A percentile compares a stretch with the other conserved stretches of the same genome.
Evolutionary conservation across 1,284 basidiomycete genomes (phyloP).

Genomic region (Binderoboletus segoi): DNA sequence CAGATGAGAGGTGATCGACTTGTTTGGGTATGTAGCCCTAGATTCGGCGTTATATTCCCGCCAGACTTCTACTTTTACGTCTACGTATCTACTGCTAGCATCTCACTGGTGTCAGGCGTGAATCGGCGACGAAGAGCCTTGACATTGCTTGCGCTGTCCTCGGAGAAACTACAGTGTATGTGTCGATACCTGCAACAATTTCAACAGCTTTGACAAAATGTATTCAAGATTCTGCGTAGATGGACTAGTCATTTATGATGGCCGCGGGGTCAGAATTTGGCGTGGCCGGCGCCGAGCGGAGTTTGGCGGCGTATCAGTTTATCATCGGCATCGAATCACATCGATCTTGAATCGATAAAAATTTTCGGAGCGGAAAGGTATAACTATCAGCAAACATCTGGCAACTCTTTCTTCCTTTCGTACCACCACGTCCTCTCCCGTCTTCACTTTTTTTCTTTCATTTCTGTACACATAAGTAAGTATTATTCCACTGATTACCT

Average conservation of each 20-base stretch:
- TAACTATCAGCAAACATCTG: slow-evolving; percentile 59
- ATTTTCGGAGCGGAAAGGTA: slow-evolving; percentile 49
- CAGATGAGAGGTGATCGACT: neutral
- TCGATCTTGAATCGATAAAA: slow-evolving; percentile 62
- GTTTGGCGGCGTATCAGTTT: slow-evolving; percentile 37
- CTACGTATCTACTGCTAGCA: slow-evolving; percentile 25
- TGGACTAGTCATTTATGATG: too few relatives aligned
- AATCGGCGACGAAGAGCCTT: slow-evolving; percentile 9
- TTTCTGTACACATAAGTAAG: slow-evolving; percentile 51
- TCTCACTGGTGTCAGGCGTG: slow-evolving; percentile 11
- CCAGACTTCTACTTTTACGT: slow-evolving; percentile 6
- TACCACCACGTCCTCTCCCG: slow-evolving; percentile 53
- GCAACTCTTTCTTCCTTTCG: slow-evolving; percentile 45
- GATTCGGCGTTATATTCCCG: slow-evolving; percentile 8
- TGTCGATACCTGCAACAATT: slow-evolving; percentile 11
- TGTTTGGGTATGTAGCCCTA: slow-evolving; percentile 14
- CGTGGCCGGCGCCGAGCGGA: slow-evolving; percentile 27
- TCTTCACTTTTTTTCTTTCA: slow-evolving; percentile 35
- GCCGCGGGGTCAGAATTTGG: slow-evolving; percentile 24
- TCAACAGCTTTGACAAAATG: too few relatives aligned
- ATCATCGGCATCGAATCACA: slow-evolving; percentile 49
- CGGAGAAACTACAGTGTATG: slow-evolving; percentile 9
- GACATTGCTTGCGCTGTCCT: slow-evolving; percentile 10
- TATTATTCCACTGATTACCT: slow-evolving; percentile 12
- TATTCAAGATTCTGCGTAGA: too few relatives aligned